Evolutionary conservation across 768 basidiomycete species (phyloP), one percentile per base, ranked within the genome.

Genomic region (Phlegmacium glaucopus): DNA sequence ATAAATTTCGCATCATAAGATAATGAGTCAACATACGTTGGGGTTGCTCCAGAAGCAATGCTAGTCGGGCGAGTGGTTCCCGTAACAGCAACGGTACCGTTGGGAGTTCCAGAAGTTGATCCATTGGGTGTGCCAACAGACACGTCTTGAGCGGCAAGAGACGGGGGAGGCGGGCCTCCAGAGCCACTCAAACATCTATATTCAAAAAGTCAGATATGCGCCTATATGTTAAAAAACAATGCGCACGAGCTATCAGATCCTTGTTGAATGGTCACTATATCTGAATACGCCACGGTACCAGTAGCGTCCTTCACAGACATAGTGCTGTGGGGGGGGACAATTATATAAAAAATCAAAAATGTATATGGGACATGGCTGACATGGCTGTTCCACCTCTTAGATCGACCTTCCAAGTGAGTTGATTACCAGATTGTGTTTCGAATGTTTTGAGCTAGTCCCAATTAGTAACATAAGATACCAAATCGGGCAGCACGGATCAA

Each of bases 321-420:
- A n/a, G 77, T 76, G 54, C 86, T 89, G 42, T 10, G 52, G 30
- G 18, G 7, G n/a, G 28, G 52, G 12, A 48, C 8, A 47, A 25
- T 30, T 18, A 41, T 0, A 39, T 35, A 10, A 9, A 26, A 3
- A 8, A 43, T 13, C 5, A 16, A 22, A 39, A 7, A 26, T 18
- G 12, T 17, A 17, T 13, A 65, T 75, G 22, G 22, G 5, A 22
- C 22, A 22, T 2, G 22, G 22, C 22, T 53, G 55, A 87, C 85
- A 85, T 69, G 27, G 54, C 48, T 12, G 74, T 75, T 17, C 71
- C 72, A 1, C 62, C 38, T 0, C 54, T 50, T 9, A 86, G 54
- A 55, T 83, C 72, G 34, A 79, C 80, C 6, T 28, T 56, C 85
- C 85, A 89, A 5, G 82, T 83, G 48, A 68, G 55, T 37, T 53